phyloP scores from a whole-genome alignment of 768 basidiomycete genomes.

The Suillus discolor region DNA sequence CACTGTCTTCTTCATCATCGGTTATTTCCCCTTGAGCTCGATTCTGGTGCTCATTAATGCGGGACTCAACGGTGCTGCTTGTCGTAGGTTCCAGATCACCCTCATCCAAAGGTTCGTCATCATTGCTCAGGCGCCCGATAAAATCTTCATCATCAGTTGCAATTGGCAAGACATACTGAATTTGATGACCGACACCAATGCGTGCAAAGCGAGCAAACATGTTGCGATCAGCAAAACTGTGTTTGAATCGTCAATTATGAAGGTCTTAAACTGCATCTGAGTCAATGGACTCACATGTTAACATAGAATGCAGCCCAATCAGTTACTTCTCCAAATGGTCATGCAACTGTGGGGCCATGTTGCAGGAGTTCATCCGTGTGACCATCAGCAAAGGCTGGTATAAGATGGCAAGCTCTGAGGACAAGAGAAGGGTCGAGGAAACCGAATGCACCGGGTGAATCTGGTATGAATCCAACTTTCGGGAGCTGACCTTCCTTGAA shows the following conservation, averaged over 20 bases:
- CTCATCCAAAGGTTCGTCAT: neutral
- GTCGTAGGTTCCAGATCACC: neutral
- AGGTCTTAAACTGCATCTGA: neutral
- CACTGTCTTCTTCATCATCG: neutral
- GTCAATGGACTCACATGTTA: conserved; percentile 14
- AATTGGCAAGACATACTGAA: neutral
- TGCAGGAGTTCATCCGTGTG: conserved; percentile 12
- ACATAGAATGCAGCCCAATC: conserved; percentile 20
- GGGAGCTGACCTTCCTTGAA: too few species aligned
- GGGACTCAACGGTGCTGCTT: neutral
- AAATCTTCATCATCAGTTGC: neutral
- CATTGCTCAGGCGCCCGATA: neutral
- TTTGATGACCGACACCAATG: conserved; percentile 32
- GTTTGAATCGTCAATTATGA: neutral
- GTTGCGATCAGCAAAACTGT: conserved; percentile 43
- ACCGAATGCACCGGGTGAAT: too few species aligned
- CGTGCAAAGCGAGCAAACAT: conserved; percentile 39
- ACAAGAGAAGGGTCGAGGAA: too few species aligned
- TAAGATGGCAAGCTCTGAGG: too few species aligned
- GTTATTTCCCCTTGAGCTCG: too few species aligned
- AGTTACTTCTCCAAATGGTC: neutral
- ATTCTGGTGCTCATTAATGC: too few species aligned
- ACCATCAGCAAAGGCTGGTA: too few species aligned
- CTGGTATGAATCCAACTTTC: too few species aligned
- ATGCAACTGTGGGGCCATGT: conserved; percentile 8